phyloP scores from a whole-genome alignment of 495 filamentous ascomycete genomes.

The Penicillium atrosanguineum region DNA sequence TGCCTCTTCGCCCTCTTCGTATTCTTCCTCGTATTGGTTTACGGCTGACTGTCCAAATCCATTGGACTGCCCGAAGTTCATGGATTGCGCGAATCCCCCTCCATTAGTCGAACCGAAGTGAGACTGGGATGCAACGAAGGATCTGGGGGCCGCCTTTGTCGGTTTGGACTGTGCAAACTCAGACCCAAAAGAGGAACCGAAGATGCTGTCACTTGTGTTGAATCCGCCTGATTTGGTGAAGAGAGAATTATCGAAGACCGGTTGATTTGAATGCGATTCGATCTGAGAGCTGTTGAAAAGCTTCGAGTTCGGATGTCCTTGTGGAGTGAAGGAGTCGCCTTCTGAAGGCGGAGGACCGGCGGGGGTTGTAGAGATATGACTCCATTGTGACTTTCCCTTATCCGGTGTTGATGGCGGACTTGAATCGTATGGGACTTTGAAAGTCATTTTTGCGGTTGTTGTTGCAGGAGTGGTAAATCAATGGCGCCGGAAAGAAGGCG shows the following conservation, averaged over 20 bases:
- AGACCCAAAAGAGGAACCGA: conserved; percentile 41
- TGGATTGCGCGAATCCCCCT: conserved; percentile 40
- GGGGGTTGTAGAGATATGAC: conserved; percentile 72
- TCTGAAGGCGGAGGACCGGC: conserved; percentile 70
- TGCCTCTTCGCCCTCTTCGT: conserved; percentile 33
- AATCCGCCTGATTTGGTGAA: conserved; percentile 42
- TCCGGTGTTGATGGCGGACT: conserved; percentile 42
- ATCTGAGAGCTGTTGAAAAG: conserved; percentile 66
- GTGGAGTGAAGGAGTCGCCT: conserved; percentile 69
- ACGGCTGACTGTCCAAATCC: conserved; percentile 31
- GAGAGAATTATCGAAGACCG: conserved; percentile 33
- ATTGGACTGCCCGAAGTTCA: conserved; percentile 28
- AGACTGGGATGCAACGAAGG: conserved; percentile 30
- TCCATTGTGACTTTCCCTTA: conserved; percentile 40
- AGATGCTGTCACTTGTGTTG: conserved; percentile 43
- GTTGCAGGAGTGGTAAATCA: conserved; percentile 6
- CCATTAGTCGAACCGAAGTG: conserved; percentile 37
- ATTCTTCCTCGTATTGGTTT: conserved; percentile 36
- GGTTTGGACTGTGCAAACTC: conserved; percentile 37
- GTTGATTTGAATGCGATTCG: conserved; percentile 37
- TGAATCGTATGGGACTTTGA: conserved; percentile 37
- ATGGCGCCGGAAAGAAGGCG: conserved; percentile 9
- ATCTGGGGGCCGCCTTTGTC: conserved; percentile 24
- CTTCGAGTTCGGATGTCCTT: conserved; percentile 62
- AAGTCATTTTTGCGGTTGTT: conserved; percentile 35